phyloP scores from a whole-genome alignment of 129 eudicot species.

The Pulicaria dysenterica region DNA sequence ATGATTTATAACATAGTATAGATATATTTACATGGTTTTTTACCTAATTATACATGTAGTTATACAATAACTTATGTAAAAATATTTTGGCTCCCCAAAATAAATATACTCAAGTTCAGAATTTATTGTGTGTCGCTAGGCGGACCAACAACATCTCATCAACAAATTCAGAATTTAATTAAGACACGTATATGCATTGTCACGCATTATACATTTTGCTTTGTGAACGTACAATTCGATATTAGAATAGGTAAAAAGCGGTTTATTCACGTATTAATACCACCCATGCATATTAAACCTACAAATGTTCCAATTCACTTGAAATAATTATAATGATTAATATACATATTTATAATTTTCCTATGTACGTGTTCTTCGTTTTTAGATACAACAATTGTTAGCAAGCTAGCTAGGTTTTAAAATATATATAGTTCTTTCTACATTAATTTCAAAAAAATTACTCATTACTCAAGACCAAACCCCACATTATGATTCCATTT shows the following conservation, averaged over 20 bases:
- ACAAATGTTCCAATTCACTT: neutral
- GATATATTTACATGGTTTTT: too few relatives aligned
- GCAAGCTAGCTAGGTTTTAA: neutral
- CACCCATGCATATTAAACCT: neutral
- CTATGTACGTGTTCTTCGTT: neutral
- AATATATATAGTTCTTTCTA: neutral
- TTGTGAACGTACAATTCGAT: neutral
- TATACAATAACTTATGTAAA: too few relatives aligned
- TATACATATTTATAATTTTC: too few relatives aligned
- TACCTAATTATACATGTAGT: too few relatives aligned
- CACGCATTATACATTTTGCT: conserved; percentile 24
- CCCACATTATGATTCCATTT: conserved; percentile 28
- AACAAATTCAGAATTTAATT: neutral
- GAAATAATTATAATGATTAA: too few relatives aligned
- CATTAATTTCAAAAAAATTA: neutral
- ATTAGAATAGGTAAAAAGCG: conserved; percentile 11
- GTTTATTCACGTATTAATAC: neutral
- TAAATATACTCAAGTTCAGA: too few relatives aligned
- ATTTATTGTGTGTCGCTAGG: too few relatives aligned
- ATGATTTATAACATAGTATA: too few relatives aligned
- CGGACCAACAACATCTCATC: neutral
- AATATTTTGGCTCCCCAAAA: too few relatives aligned
- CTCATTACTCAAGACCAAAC: conserved; percentile 15
- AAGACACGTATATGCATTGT: neutral
- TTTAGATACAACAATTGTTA: neutral